A percentile compares a stretch with the other conserved stretches of the same genome.
These are phyloP conservation scores for Hypomyces rosellus DNA, from an alignment of 2,329 filamentous ascomycete genomes.

Conservation along the genomic window DNA sequence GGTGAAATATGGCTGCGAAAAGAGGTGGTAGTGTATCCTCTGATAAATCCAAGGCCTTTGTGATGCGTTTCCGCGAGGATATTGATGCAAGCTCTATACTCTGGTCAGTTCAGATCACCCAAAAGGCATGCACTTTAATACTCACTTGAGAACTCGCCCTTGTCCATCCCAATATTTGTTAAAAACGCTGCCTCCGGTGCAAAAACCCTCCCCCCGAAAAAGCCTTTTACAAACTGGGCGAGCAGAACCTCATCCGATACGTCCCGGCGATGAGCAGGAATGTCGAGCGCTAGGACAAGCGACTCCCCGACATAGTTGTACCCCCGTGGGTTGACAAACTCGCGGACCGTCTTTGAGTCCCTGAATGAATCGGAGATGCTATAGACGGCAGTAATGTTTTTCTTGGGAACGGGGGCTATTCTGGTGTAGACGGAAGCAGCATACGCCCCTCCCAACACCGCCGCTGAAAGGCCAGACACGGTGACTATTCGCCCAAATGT, in stretches of 20 bases:
- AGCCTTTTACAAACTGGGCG: conserved; percentile 22
- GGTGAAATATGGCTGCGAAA: conserved; percentile 19
- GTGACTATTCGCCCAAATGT: neutral
- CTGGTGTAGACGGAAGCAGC: neutral
- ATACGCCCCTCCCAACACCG: conserved; percentile 2
- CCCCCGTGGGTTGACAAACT: conserved; percentile 20
- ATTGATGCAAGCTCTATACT: neutral
- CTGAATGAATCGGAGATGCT: conserved; percentile 19
- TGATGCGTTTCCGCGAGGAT: conserved; percentile 10
- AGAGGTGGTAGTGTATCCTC: conserved; percentile 14
- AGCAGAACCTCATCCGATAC: conserved; percentile 22
- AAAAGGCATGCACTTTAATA: neutral
- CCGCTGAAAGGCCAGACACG: neutral
- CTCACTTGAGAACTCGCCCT: neutral
- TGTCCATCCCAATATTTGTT: conserved; percentile 10
- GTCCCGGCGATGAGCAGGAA: conserved; percentile 11
- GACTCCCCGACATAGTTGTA: conserved; percentile 18
- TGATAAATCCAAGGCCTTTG: conserved; percentile 16
- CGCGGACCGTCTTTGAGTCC: conserved; percentile 18
- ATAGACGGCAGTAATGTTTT: conserved; percentile 14
- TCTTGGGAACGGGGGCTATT: neutral
- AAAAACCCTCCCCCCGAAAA: conserved; percentile 26
- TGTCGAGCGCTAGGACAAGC: conserved; percentile 18
- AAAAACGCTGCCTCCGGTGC: conserved; percentile 15
- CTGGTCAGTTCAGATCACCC: neutral